Percentiles rank a stretch among this genome's conserved stretches.
Conservation (phyloP, 2,329 filamentous ascomycete species). For the Graphilbum fragrans region DNA sequence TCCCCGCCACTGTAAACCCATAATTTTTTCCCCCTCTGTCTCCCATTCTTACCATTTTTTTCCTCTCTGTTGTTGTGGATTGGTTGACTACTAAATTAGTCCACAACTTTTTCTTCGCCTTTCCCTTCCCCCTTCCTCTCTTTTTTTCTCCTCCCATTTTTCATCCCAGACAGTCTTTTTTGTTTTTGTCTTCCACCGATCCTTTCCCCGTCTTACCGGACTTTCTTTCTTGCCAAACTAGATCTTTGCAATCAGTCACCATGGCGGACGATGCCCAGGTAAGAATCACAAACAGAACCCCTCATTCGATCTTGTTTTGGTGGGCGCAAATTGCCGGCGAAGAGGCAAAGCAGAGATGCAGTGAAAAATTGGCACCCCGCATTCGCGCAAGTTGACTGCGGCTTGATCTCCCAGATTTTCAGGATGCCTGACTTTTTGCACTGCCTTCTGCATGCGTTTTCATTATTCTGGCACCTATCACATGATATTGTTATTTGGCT, state of each 20-base stretch:
- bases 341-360: conserved; percentile 13
- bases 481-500: background rate
- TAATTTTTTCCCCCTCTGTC: background rate
- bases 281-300: conserved; percentile 18
- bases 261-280: conserved; percentile 45
- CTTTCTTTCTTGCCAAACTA: conserved; percentile 6
- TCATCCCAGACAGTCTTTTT: conserved; percentile 3
- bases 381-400: too few relatives aligned
- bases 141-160: conserved; percentile 11
- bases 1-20: background rate
- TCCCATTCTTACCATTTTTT: background rate
- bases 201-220: conserved; percentile 1
- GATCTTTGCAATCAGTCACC: conserved; percentile 30
- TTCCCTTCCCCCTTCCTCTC: conserved; percentile 5
- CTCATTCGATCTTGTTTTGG: conserved; percentile 2
- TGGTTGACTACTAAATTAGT: background rate
- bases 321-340: conserved; percentile 12
- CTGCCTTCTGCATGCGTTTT: too few relatives aligned
- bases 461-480: too few relatives aligned
- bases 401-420: too few relatives aligned
- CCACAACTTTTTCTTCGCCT: conserved; percentile 4
- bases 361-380: conserved; percentile 34
- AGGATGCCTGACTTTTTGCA: too few relatives aligned
- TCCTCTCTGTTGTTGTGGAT: background rate
- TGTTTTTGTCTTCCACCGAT: conserved; percentile 17